phyloP scores from a whole-genome alignment of 495 filamentous ascomycete genomes.

The Xylaria scruposa region DNA sequence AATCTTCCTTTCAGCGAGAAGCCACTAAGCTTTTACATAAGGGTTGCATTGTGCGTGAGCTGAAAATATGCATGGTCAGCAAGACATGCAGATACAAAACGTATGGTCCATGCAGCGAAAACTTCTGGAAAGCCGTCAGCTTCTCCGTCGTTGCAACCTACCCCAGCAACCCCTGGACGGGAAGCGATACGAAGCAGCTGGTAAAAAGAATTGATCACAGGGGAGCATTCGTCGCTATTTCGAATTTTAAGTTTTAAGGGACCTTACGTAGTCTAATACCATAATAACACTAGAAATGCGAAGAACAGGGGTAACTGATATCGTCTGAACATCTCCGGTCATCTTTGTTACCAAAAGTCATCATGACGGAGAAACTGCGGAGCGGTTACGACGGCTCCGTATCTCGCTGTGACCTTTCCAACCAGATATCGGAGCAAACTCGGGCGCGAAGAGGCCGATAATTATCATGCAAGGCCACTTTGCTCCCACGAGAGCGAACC shows the following conservation, averaged over 20 bases:
- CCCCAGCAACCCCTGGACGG: slow-evolving; percentile 13
- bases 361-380: background rate
- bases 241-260: background rate
- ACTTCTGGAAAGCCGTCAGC: slow-evolving; percentile 29
- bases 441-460: slow-evolving; percentile 18
- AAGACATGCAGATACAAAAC: slow-evolving; percentile 22
- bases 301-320: background rate
- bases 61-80: slow-evolving; percentile 27
- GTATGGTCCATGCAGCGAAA: slow-evolving; percentile 26
- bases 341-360: slow-evolving; percentile 6
- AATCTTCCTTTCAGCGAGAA: background rate
- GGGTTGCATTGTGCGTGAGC: slow-evolving; percentile 21
- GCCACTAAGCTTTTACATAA: background rate
- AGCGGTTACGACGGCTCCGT: background rate
- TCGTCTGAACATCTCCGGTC: background rate
- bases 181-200: slow-evolving; percentile 3
- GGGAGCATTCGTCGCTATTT: background rate
- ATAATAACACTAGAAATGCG: background rate
- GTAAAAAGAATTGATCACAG: background rate
- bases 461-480: background rate
- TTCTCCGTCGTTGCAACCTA: slow-evolving; percentile 23
- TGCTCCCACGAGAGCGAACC: background rate
- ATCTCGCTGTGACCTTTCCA: background rate
- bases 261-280: background rate
- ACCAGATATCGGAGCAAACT: slow-evolving; percentile 11